phyloP scores from a whole-genome alignment of 768 basidiomycete genomes.

The Mycena maculata region DNA sequence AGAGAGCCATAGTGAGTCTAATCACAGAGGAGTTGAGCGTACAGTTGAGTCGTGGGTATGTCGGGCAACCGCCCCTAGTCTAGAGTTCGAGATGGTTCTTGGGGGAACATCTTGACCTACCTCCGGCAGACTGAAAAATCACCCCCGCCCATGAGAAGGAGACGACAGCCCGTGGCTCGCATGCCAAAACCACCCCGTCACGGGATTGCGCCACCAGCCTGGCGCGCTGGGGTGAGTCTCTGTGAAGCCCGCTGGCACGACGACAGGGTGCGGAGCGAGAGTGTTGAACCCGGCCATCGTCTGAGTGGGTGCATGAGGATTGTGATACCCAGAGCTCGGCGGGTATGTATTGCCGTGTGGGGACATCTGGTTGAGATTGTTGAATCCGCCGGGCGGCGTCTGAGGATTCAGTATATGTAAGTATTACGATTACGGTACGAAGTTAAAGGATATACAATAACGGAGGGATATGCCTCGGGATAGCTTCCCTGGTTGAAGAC shows the following conservation, averaged over 20 bases:
- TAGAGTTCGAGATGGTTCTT: too few relatives aligned
- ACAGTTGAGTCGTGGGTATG: too few relatives aligned
- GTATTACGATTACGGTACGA: too few relatives aligned
- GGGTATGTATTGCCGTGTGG: background rate
- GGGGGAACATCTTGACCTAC: too few relatives aligned
- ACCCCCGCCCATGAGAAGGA: too few relatives aligned
- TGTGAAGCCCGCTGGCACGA: conserved; percentile 31
- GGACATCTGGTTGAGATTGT: conserved; percentile 12
- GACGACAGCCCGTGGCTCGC: conserved; percentile 20
- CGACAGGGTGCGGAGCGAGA: conserved; percentile 24
- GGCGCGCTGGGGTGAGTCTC: conserved; percentile 17
- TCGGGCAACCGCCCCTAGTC: too few relatives aligned
- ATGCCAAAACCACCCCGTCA: conserved; percentile 32
- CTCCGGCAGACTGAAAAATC: too few relatives aligned
- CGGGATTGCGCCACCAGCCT: conserved; percentile 30
- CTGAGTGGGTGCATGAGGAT: background rate
- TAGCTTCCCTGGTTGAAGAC: background rate
- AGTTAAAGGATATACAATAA: background rate
- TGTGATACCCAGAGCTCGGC: background rate
- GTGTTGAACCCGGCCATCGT: background rate
- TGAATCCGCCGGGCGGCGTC: background rate
- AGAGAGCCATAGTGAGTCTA: too few relatives aligned
- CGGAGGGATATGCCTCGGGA: background rate
- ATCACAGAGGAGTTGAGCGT: too few relatives aligned
- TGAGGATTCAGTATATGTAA: too few relatives aligned